These are phyloP conservation scores for Trametes villosa DNA, from an alignment of 768 basidiomycete genomes.

Conservation along the genomic window DNA sequence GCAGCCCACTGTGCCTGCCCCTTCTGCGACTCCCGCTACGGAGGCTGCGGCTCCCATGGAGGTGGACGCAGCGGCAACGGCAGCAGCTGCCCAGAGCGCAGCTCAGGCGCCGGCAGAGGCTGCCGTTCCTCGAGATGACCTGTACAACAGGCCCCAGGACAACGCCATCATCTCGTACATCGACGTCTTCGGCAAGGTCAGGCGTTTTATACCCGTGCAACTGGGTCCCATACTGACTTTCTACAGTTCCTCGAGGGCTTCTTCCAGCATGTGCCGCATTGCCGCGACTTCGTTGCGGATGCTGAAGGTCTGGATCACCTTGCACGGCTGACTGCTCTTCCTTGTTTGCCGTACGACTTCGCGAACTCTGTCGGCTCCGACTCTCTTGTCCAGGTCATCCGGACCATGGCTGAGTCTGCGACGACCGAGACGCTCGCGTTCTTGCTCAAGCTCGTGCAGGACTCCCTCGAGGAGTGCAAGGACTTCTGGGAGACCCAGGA, in stretches of 20 bases:
- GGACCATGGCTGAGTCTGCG: conserved; percentile 88
- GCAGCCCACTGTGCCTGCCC: conserved; percentile 13
- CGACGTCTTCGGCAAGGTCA: conserved; percentile 78
- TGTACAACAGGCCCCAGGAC: conserved; percentile 60
- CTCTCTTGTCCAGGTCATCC: conserved; percentile 85
- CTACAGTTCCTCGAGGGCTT: conserved; percentile 88
- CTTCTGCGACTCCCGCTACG: not conserved
- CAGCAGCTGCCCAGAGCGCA: not conserved
- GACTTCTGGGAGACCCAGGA: conserved; percentile 66
- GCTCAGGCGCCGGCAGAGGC: conserved; percentile 25
- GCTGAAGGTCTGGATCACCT: conserved; percentile 76
- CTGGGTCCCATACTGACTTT: conserved; percentile 5
- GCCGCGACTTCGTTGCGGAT: conserved; percentile 83
- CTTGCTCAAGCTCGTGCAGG: conserved; percentile 69
- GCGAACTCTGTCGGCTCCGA: conserved; percentile 84
- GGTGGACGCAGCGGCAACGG: conserved; percentile 24
- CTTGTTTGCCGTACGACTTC: conserved; percentile 89
- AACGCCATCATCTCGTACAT: conserved; percentile 79
- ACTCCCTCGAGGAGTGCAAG: conserved; percentile 69
- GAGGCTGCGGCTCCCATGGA: conserved; percentile 31
- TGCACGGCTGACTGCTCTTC: conserved; percentile 76
- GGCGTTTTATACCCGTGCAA: conserved; percentile 27
- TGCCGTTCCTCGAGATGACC: conserved; percentile 38
- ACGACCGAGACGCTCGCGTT: conserved; percentile 74
- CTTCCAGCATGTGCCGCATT: conserved; percentile 89